Evolutionary conservation across 768 basidiomycete genomes (phyloP), one percentile per base, ranked within the genome.

Genomic region (Kwoniella dejecticola): DNA sequence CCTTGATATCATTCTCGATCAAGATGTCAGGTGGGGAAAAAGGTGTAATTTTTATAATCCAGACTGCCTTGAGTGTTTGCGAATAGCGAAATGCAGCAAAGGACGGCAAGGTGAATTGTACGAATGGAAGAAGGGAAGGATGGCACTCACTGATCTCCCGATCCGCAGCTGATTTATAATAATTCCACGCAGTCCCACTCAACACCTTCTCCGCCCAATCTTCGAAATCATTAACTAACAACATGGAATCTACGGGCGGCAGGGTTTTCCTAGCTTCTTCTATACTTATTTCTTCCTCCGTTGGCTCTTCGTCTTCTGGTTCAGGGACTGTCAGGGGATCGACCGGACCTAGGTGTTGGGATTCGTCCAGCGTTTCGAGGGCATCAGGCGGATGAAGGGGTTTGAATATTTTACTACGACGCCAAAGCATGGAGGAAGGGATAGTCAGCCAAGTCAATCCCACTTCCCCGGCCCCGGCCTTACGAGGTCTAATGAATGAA

Each of bases 181-280:
- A 81, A n/a, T 70, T 72, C 80, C 80, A 80, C 17, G 76, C 80
- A 1, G 78, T 78, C 54, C 70, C 66, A 19, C 71, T 70, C 66
- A 81, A 59, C 4, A 80, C 79, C 57, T 72, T 74, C 52, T 78
- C 73, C 3, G 77, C 80, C 61, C 77, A 73, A 19, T 75, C 66
- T 57, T 79, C 80, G 56, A 81, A 77, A 60, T 81, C 80, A 42
- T 76, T 57, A 4, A 80, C 59, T 21, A 79, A 72, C 66, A 81
- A 61, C 74, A 81, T 79, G 1, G 68, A 58, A 3, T 71, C 78
- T 21, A 75, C 58, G 2, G 66, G 67, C 1, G 76, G 77, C 69
- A 79, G 66, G 26, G 66, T 53, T 44, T 72, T 68, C 7, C 75
- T 52, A 6, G 77, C 79, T 15, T 71, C 58, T 36, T 66, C 56